Base-by-base conservation (phyloP, 805 yeast species). In the Lipomyces oligophaga region DNA sequence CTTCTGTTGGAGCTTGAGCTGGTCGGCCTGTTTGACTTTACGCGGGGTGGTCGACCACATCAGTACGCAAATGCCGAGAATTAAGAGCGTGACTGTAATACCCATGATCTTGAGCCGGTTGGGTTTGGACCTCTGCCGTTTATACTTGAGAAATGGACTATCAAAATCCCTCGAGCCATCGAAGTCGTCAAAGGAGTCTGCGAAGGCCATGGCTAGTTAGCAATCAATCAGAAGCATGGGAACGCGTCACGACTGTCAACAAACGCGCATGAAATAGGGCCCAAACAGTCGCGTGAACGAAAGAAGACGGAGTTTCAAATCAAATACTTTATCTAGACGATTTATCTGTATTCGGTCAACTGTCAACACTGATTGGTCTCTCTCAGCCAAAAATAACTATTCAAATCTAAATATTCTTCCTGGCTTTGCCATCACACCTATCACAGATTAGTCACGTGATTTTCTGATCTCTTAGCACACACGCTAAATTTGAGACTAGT, bases 81-180 rank as follows among this genome's bases (percentile, higher is more conserved):
- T 31, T 8, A 52, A 31, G 16, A 49, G 28, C 18, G 22, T 26
- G 20, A 39, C 35, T 7, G 41, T 36, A 3, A 28, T 34, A 13
- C 31, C 49, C 28, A 49, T 11, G 35, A 52, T 34, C 19, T 22
- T 27, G 20, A 44, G 30, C 20, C 54, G 20, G 21, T 49, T 43
- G 11, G 56, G 56, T 33, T 46, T 40, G 19, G 41, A 41, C 15
- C 56, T 39, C 56, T 52, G 47, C 18, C 54, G 38, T 28, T 49
- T 52, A 45, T 52, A 52, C 24, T 52, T 52, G 15, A 52, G 45
- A 27, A 52, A 52, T 19, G 56, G 56, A 28, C 54, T 49, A 32
- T 52, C 56, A 27, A 32, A 44, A 42, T 52, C 56, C 28, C 25
- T 27, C 18, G n/a, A 6, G 38, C 30, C 30, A 8, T 24, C 42